Evolutionary conservation across 768 basidiomycete species (phyloP).

Genomic region (Tremella yokohamensis): DNA sequence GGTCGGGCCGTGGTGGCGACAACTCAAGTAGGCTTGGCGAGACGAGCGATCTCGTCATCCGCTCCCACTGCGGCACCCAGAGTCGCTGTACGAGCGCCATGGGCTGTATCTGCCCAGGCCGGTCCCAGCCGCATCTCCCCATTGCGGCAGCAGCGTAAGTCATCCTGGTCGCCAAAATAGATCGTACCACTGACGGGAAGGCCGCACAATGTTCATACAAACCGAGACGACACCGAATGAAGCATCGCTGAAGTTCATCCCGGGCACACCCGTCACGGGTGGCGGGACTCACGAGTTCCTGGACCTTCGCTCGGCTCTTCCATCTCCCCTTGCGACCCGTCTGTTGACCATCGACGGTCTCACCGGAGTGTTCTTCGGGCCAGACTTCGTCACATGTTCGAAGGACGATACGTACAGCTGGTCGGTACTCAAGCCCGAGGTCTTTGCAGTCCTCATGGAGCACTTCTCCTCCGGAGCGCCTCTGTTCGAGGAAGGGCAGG

Average conservation of each 20-base stretch:
- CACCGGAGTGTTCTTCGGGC: conserved; percentile 84
- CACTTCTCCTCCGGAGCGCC: conserved; percentile 87
- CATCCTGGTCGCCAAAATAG: not conserved
- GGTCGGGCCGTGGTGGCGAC: no score
- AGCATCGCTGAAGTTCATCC: conserved; percentile 96
- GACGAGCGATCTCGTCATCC: no score
- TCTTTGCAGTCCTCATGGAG: conserved; percentile 95
- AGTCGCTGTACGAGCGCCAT: no score
- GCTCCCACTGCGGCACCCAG: no score
- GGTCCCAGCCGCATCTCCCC: not conserved
- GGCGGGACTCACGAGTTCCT: conserved; percentile 88
- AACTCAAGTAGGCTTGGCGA: no score
- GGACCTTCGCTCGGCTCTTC: conserved; percentile 75
- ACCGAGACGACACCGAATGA: conserved; percentile 96
- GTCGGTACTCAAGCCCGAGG: conserved; percentile 90
- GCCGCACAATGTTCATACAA: conserved; percentile 92
- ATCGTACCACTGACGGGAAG: conserved; percentile 19
- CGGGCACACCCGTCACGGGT: conserved; percentile 81
- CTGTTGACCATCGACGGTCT: conserved; percentile 95
- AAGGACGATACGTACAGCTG: conserved; percentile 66
- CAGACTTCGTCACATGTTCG: conserved; percentile 95
- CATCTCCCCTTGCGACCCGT: conserved; percentile 90
- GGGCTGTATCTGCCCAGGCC: not conserved
- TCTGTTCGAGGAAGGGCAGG: conserved; percentile 76
- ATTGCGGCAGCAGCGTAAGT: conserved; percentile 4